Conservation (phyloP, 306 rosid species). For the Glycyrrhiza uralensis region DNA sequence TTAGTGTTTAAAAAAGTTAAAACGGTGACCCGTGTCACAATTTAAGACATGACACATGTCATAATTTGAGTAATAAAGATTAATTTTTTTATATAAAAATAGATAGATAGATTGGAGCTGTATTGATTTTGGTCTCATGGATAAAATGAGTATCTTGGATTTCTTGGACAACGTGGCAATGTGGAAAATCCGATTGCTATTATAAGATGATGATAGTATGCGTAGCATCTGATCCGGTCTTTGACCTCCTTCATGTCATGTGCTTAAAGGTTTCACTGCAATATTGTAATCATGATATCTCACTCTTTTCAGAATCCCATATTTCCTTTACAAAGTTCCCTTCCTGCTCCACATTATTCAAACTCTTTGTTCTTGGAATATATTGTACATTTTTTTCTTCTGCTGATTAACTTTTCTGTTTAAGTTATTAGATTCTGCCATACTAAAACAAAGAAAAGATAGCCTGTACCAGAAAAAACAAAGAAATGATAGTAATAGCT, state of each 20-base stretch:
- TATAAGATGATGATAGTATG: slow-evolving; percentile 14
- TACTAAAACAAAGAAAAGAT: neutral
- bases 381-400: slow-evolving; percentile 13
- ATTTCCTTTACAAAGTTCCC: slow-evolving; percentile 18
- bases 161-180: slow-evolving; percentile 21
- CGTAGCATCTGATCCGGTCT: slow-evolving; percentile 21
- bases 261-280: neutral
- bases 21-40: no score
- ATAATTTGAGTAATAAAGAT: no score
- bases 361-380: neutral
- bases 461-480: neutral
- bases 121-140: neutral
- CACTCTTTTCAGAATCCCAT: slow-evolving; percentile 34
- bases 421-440: neutral
- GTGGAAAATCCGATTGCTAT: neutral
- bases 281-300: slow-evolving; percentile 17
- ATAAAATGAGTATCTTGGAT: no score
- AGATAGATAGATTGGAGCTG: no score
- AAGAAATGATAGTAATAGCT: neutral
- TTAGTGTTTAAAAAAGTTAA: no score
- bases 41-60: no score
- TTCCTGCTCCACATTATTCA: slow-evolving; percentile 21
- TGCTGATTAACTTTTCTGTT: neutral
- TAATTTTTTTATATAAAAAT: no score
- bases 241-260: neutral